Percentiles rank a stretch among this genome's conserved stretches.
Conservation (phyloP, 352 stramenopile genomes). For the Phytopythium cucurbitacearum region DNA sequence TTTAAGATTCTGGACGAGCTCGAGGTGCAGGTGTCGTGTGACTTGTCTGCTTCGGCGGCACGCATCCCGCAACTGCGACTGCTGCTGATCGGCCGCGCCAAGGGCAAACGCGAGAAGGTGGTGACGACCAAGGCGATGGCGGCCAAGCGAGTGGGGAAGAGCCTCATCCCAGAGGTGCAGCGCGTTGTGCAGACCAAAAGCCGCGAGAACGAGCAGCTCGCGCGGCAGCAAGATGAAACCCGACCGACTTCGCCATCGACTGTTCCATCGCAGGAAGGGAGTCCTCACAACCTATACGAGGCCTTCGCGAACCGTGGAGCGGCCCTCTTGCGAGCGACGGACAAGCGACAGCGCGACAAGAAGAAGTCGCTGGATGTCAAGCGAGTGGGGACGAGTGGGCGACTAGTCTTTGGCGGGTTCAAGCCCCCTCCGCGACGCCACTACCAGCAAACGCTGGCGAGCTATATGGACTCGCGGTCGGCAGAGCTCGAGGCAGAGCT, state of each 20-base stretch:
- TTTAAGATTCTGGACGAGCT: constrained; percentile 75
- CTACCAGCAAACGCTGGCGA: constrained; percentile 72
- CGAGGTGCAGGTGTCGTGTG: constrained; percentile 77
- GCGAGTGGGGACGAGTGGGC: constrained; percentile 36
- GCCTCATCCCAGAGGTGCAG: constrained; percentile 54
- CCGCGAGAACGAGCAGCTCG: constrained; percentile 8
- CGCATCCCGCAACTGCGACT: constrained; percentile 74
- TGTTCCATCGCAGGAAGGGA: background rate
- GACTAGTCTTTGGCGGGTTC: constrained; percentile 74
- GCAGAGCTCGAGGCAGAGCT: constrained; percentile 68
- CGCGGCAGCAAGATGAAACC: constrained; percentile 1
- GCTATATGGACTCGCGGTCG: constrained; percentile 68
- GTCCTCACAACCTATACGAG: constrained; percentile 26
- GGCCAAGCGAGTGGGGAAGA: constrained; percentile 13
- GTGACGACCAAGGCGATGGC: constrained; percentile 17
- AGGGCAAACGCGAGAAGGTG: constrained; percentile 22
- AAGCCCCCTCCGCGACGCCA: constrained; percentile 53
- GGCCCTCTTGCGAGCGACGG: constrained; percentile 21
- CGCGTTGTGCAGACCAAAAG: constrained; percentile 59
- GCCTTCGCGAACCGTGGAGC: constrained; percentile 19
- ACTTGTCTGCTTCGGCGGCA: constrained; percentile 60
- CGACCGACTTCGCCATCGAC: background rate
- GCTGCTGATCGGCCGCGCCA: constrained; percentile 55
- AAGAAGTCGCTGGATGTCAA: constrained; percentile 24
- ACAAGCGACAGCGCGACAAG: constrained; percentile 21